Evolutionary conservation across 768 basidiomycete species (phyloP).

Genomic region (Suillus hirtellus): DNA sequence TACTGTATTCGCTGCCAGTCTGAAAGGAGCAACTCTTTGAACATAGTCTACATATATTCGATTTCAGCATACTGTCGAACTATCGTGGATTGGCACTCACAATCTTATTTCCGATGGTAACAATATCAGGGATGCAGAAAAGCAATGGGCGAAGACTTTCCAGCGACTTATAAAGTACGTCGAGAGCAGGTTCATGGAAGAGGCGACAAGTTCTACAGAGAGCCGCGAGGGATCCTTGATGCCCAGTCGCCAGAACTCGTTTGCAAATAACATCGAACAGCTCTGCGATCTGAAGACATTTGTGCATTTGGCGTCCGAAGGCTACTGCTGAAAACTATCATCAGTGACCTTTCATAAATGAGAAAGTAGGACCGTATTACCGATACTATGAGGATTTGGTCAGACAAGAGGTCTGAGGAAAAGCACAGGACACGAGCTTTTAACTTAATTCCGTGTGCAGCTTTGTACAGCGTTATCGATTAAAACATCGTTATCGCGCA

Average conservation of each 20-base stretch:
- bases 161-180: slow-evolving; percentile 3
- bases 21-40: neutral
- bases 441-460: neutral
- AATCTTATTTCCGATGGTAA: neutral
- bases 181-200: slow-evolving; percentile 7
- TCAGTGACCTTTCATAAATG: neutral
- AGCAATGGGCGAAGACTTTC: slow-evolving; percentile 5
- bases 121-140: neutral
- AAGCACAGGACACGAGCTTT: neutral
- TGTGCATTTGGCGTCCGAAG: slow-evolving; percentile 1
- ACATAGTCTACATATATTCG: neutral
- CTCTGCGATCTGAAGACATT: slow-evolving; percentile 6
- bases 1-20: slow-evolving; percentile 6
- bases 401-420: neutral
- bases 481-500: neutral
- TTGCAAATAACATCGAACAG: neutral
- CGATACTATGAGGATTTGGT: neutral
- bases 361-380: neutral
- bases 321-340: neutral
- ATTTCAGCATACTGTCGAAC: neutral
- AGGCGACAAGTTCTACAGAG: slow-evolving; percentile 5
- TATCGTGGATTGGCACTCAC: neutral
- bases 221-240: neutral
- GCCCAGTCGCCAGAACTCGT: neutral
- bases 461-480: neutral